These are phyloP conservation scores for Misopates orontium DNA, from an alignment of 257 asterid species.

Conservation along the genomic window DNA sequence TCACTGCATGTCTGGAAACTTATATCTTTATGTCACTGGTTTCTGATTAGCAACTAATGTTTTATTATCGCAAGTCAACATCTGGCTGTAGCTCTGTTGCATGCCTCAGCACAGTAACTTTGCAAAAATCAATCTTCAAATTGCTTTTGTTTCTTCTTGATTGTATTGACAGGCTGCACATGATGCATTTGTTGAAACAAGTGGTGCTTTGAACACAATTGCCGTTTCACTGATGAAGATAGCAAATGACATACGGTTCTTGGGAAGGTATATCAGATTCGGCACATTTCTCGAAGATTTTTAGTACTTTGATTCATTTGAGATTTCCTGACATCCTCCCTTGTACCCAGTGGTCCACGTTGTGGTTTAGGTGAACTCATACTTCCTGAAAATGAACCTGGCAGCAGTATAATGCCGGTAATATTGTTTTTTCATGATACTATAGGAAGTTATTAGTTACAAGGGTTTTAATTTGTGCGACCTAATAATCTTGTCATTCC, in stretches of 20 bases:
- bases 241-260: conserved; percentile 91
- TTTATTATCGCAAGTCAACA: conserved; percentile 12
- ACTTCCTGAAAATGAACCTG: conserved; percentile 99
- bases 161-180: conserved; percentile 81
- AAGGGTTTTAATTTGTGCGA: conserved; percentile 9
- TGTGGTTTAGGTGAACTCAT: conserved; percentile 97
- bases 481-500: conserved; percentile 35
- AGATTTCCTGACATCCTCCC: conserved; percentile 32
- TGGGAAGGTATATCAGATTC: conserved; percentile 73
- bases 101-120: conserved; percentile 6
- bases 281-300: conserved; percentile 22
- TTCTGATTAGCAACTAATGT: neutral
- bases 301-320: conserved; percentile 18
- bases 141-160: conserved; percentile 12
- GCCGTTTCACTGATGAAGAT: conserved; percentile 94
- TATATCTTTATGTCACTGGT: conserved; percentile 11
- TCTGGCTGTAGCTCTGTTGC: neutral
- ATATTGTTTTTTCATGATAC: conserved; percentile 25
- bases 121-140: neutral
- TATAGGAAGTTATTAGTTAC: conserved; percentile 14
- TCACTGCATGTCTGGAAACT: conserved; percentile 12
- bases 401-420: conserved; percentile 99
- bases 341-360: conserved; percentile 84
- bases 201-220: conserved; percentile 92
- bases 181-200: conserved; percentile 93